Conservation (phyloP, 768 basidiomycete genomes). For the Collybia sp. region DNA sequence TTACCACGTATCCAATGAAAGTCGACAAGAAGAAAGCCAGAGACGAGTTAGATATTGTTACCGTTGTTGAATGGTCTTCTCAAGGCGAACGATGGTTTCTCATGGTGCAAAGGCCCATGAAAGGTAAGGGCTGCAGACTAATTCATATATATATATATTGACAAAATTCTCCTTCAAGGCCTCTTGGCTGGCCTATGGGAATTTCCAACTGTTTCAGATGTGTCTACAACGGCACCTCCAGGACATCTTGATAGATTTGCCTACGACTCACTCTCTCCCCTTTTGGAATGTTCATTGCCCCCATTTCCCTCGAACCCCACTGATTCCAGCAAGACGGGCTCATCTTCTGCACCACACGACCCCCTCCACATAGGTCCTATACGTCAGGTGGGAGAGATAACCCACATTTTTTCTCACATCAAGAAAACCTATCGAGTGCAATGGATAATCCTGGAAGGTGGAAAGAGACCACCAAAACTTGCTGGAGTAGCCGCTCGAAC, state of each 20-base stretch:
- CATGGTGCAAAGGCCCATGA: constrained; percentile 77
- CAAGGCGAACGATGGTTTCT: constrained; percentile 56
- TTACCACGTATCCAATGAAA: constrained; percentile 87
- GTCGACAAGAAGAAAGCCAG: constrained; percentile 76
- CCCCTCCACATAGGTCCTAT: constrained; percentile 36
- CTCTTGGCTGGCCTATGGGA: constrained; percentile 88
- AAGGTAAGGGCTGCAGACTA: constrained; percentile 44
- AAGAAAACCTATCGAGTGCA: constrained; percentile 78
- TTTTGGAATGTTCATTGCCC: constrained; percentile 29
- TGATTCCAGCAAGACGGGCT: neutral
- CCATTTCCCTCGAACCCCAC: constrained; percentile 6
- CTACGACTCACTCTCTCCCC: constrained; percentile 36
- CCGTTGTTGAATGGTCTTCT: constrained; percentile 76
- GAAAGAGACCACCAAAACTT: constrained; percentile 35
- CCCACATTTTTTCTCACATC: constrained; percentile 89
- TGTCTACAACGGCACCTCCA: constrained; percentile 37
- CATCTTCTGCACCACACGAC: neutral
- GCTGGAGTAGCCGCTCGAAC: constrained; percentile 8
- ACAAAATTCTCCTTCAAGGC: constrained; percentile 41
- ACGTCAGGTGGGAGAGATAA: constrained; percentile 54
- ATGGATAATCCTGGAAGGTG: constrained; percentile 66
- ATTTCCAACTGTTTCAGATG: constrained; percentile 66
- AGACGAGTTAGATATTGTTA: constrained; percentile 82
- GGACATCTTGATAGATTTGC: constrained; percentile 30
- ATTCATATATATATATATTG: constrained; percentile 3